Base-by-base conservation (phyloP, 306 rosid genomes). In the Begonia fuchsioides region DNA sequence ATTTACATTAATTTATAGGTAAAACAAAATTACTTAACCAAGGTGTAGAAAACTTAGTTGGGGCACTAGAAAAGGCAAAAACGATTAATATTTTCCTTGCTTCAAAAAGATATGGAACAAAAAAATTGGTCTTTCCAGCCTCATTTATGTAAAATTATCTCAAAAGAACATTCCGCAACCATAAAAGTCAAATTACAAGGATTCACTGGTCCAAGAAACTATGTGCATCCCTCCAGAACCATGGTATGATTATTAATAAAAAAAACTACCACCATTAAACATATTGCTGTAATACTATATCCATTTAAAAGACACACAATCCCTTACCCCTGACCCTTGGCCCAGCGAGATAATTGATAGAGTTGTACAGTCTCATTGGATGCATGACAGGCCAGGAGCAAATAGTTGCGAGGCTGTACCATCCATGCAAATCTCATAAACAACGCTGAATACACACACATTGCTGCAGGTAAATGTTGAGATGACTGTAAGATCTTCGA, bases 361-460 rank as follows among this genome's bases (percentile, higher is more conserved):
- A 82, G 76, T 58, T 82, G 93, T 46, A 76, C 87, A 15, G 81
- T 71, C 72, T 82, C 87, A 55, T 82, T 82, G 6, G 81, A 64
- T 44, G 44, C 77, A 67, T 82, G 93, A 32, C 79, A 82, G 2
- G 54, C 87, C 15, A 82, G 72, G 59, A 82, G 93, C 47, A 69
- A 63, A 58, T 67, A 70, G 61, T 82, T 82, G 39, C 87, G 78
- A 32, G 93, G 93, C 47, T 63, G 78, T 17, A 82, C 83, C 87
- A 82, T 78, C 83, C 83, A 82, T 53, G 87, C 76, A 51, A 82
- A 82, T 67, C 93, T 72, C 93, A 82, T 82, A 72, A 72, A 72
- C 68, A 78, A 17, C 9, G 68, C 79, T 7, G 93, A 82, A 66
- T 78, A 82, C 18, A 78, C 59, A 49, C 93, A 82, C 87, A 82